Base-by-base conservation (phyloP, 441 rosid genomes). In the Corymbia citriodora region DNA sequence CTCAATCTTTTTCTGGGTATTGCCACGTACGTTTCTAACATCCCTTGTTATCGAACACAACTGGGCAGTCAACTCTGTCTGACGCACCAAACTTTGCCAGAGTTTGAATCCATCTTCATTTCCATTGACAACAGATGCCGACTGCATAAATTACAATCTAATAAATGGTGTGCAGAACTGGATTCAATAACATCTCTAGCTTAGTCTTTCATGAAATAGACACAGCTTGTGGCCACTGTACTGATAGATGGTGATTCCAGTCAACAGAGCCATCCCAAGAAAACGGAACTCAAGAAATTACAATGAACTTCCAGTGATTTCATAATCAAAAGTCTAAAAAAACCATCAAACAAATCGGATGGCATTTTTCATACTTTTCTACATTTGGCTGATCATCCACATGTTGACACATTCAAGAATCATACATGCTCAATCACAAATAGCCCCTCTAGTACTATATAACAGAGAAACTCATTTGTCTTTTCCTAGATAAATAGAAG, bases 1-100 rank as follows among this genome's bases (percentile, higher is more conserved):
- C 93, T 98, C 99, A 92, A 95, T 98, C 94, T 97, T 98, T 93
- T 97, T 98, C 92, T 97, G 99, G 70, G 99, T 97, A 93, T 98
- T 98, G 91, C 99, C 99, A 87, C 99, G 94, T 90, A 97, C 99
- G 92, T 96, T 95, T 93, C 99, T 95, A 90, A 97, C 98, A 87
- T 98, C 99, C 94, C 96, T 96, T 90, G 90, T 97, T 90, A 98
- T 96, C 89, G 99, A 94, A 94, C 98, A 95, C 91, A 98, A 93
- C 91, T 98, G 99, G 55, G 99, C 99, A 88, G 97, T 97, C 96
- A 98, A 92, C 93, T 98, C 97, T 70, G 98, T 97, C 94, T 98
- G 99, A 52, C 97, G 97, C 87, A 97, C 97, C 95, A 98, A 94
- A 93, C 98, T 96, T 93, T 95, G 98, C 99, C 99, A 98, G 93